Conservation (phyloP, 495 filamentous ascomycete species). For the Aspergillus steynii region DNA sequence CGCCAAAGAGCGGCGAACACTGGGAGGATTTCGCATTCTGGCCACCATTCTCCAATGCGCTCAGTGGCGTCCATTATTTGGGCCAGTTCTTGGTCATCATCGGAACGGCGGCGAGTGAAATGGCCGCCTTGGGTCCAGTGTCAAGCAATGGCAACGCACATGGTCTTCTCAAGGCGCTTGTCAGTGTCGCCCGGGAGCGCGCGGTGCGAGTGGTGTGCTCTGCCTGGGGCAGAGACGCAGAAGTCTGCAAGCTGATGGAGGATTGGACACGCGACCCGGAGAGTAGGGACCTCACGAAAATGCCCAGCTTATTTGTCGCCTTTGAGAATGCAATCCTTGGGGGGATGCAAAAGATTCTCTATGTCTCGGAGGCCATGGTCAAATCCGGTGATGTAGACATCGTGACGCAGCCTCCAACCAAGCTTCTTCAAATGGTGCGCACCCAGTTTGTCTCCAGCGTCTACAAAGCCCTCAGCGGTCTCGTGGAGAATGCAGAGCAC, state of each 20-base stretch:
- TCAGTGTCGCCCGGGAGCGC: conserved; percentile 79
- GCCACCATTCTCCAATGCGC: conserved; percentile 87
- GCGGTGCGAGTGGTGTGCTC: conserved; percentile 76
- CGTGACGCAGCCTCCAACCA: conserved; percentile 76
- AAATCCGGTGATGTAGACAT: conserved; percentile 70
- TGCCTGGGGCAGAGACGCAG: conserved; percentile 85
- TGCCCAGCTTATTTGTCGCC: conserved; percentile 78
- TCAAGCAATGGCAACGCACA: conserved; percentile 55
- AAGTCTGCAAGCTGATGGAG: conserved; percentile 84
- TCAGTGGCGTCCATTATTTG: conserved; percentile 86
- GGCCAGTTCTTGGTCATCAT: conserved; percentile 75
- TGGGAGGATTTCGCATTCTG: conserved; percentile 98
- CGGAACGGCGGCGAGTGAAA: conserved; percentile 81
- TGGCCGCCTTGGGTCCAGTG: conserved; percentile 71
- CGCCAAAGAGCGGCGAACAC: conserved; percentile 70
- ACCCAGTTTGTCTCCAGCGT: conserved; percentile 86
- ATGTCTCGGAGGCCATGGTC: conserved; percentile 77
- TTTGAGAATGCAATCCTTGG: conserved; percentile 76
- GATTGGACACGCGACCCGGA: conserved; percentile 84
- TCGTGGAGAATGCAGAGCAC: conserved; percentile 92
- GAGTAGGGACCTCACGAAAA: conserved; percentile 79
- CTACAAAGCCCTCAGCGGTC: conserved; percentile 87
- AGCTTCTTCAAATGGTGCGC: conserved; percentile 82
- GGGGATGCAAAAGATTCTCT: conserved; percentile 91
- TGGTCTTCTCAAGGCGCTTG: conserved; percentile 68